Base-by-base conservation (phyloP, 2,329 filamentous ascomycete genomes). In the Colletotrichum sp. region DNA sequence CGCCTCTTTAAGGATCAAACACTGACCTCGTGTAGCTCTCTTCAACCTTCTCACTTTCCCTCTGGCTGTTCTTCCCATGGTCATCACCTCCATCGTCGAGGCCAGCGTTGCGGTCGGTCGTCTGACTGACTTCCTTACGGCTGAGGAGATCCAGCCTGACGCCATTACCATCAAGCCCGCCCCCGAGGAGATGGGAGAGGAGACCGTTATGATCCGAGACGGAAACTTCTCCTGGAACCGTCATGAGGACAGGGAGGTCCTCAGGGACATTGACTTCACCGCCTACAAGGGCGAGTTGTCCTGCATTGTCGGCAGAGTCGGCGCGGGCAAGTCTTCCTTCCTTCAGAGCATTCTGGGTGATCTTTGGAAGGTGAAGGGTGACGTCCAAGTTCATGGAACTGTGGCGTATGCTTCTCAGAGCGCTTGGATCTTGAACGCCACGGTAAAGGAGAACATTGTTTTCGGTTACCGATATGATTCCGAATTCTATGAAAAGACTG, bases 31-130 rank as follows among this genome's bases (percentile, higher is more conserved):
- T 12, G 15, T 26, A 83, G 96, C 97, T 0, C 89, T 99, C 28
- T 99, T 99, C 91, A 99, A 99, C 83, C 89, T 99, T 32, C 91
- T 99, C 63, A 98, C 96, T 0, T 99, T 99, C 86, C 98, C 97
- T 2, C 91, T 99, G 70, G 94, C 97, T 4, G 93, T 99, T 49
- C 88, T 99, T 34, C 97, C 97, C 9, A 99, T 99, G 96, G 96
- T 99, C 49, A 99, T 99, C 79, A 98, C 96, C 1, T 94, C 96
- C 8, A 95, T 99, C 77, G 96, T 99, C 36, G 97, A 99, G 85
- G 96, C 97, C 13, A 95, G 92, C n/a, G 97, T 99, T 71, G 97
- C 97, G 28, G 95, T 98, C 26, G 92, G 92, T 32, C 95, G 97
- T 81, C 88, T 99, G 79, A 97, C 96, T 1, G 90, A 93, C 49